These are phyloP conservation scores for Phialophora verrucosa DNA, from an alignment of 2,329 filamentous ascomycete species.

Conservation along the genomic window DNA sequence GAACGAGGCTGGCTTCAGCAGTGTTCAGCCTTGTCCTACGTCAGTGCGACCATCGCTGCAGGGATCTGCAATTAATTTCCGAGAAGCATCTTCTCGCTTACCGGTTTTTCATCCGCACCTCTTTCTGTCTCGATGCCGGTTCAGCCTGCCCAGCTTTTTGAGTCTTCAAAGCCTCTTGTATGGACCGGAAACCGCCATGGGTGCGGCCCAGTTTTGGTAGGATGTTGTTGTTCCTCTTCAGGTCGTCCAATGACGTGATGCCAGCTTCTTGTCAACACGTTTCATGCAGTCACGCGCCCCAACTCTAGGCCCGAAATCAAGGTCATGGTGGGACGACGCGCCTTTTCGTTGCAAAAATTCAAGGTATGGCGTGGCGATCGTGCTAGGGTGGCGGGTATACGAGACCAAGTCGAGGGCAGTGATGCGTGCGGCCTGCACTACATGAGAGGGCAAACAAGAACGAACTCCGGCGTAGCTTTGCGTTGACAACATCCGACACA, in stretches of 20 bases:
- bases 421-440: conserved; percentile 12
- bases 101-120: conserved; percentile 7
- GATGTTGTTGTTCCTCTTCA: conserved; percentile 10
- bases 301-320: conserved; percentile 9
- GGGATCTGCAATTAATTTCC: conserved; percentile 14
- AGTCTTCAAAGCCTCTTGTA: background rate
- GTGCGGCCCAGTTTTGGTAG: conserved; percentile 24
- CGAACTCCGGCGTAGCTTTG: conserved; percentile 7
- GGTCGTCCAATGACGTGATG: conserved; percentile 22
- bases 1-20: background rate
- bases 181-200: conserved; percentile 2
- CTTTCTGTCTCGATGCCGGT: background rate
- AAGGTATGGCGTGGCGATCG: conserved; percentile 11
- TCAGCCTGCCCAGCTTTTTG: background rate
- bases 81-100: conserved; percentile 4
- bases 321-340: background rate
- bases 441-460: conserved; percentile 1
- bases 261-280: conserved; percentile 21
- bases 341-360: conserved; percentile 14
- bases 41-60: background rate
- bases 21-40: conserved; percentile 8
- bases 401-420: background rate
- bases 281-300: conserved; percentile 11
- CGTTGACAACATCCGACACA: background rate
- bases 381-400: conserved; percentile 1